phyloP scores from a whole-genome alignment of 345 rosid species.

The Litchi chinensis region DNA sequence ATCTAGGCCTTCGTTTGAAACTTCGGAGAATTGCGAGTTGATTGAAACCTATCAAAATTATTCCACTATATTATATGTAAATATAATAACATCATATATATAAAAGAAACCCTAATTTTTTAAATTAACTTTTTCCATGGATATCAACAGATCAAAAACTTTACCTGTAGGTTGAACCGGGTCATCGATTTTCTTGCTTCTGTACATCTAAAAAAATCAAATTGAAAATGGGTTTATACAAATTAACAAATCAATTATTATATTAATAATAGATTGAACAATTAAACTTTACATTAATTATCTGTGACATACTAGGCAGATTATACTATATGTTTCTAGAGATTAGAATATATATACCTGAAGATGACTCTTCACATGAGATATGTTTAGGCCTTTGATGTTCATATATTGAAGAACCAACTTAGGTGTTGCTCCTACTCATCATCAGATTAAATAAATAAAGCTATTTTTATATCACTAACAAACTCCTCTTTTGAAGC shows the following conservation, averaged over 20 bases:
- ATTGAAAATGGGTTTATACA: neutral
- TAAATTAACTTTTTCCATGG: neutral
- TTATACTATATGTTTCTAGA: too few species aligned
- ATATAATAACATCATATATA: too few species aligned
- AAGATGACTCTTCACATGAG: constrained; percentile 91
- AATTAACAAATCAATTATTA: neutral
- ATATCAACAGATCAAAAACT: neutral
- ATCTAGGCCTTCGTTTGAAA: constrained; percentile 48
- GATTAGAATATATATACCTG: constrained; percentile 43
- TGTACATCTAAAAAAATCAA: constrained; percentile 52
- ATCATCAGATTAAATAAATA: neutral
- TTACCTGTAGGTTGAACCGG: constrained; percentile 48
- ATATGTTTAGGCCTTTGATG: constrained; percentile 73
- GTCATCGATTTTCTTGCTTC: constrained; percentile 69
- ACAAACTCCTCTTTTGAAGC: too few species aligned
- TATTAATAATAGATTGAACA: neutral
- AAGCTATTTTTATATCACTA: too few species aligned
- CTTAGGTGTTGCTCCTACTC: constrained; percentile 80
- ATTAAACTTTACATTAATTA: too few species aligned
- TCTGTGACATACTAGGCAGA: neutral
- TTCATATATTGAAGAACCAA: constrained; percentile 83
- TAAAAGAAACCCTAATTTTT: constrained; percentile 37
- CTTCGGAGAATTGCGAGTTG: constrained; percentile 64
- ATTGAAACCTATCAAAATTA: constrained; percentile 33
- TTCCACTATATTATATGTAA: neutral